Conservation (phyloP, 2,329 filamentous ascomycete genomes). For the Gaeumannomyces sp. region DNA sequence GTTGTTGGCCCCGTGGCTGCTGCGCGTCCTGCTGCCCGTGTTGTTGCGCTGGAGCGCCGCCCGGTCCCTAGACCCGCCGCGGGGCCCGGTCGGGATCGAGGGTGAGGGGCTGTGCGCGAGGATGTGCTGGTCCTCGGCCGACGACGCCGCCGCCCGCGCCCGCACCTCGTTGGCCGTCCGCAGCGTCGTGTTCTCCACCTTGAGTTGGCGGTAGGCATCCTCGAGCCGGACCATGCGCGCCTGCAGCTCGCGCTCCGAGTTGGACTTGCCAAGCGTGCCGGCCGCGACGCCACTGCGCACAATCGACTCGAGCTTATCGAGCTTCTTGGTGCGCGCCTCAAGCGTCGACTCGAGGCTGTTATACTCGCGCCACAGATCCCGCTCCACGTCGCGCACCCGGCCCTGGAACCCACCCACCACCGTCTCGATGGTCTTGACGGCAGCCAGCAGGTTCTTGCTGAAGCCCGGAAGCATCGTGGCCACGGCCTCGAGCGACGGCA, state of each 20-base stretch:
- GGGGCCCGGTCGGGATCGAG: slow-evolving; percentile 47
- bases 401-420: slow-evolving; percentile 72
- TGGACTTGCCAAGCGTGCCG: slow-evolving; percentile 33
- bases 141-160: slow-evolving; percentile 36
- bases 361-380: slow-evolving; percentile 86
- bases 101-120: slow-evolving; percentile 41
- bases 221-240: slow-evolving; percentile 48
- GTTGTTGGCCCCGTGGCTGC: slow-evolving; percentile 1
- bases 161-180: slow-evolving; percentile 56
- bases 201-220: slow-evolving; percentile 56
- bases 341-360: slow-evolving; percentile 77
- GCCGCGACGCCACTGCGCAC: slow-evolving; percentile 59
- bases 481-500: slow-evolving; percentile 81
- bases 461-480: slow-evolving; percentile 81
- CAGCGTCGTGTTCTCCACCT: slow-evolving; percentile 64
- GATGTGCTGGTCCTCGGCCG: slow-evolving; percentile 24
- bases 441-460: slow-evolving; percentile 79
- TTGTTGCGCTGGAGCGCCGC: slow-evolving; percentile 24
- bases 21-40: slow-evolving; percentile 14
- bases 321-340: slow-evolving; percentile 71
- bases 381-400: slow-evolving; percentile 79
- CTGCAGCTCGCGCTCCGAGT: slow-evolving; percentile 33
- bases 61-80: slow-evolving; percentile 20
- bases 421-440: slow-evolving; percentile 79
- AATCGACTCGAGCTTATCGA: slow-evolving; percentile 79